Evolutionary conservation across 306 rosid species (phyloP), one percentile per base, ranked within the genome.

Genomic region (Oxytropis ochrocephala): DNA sequence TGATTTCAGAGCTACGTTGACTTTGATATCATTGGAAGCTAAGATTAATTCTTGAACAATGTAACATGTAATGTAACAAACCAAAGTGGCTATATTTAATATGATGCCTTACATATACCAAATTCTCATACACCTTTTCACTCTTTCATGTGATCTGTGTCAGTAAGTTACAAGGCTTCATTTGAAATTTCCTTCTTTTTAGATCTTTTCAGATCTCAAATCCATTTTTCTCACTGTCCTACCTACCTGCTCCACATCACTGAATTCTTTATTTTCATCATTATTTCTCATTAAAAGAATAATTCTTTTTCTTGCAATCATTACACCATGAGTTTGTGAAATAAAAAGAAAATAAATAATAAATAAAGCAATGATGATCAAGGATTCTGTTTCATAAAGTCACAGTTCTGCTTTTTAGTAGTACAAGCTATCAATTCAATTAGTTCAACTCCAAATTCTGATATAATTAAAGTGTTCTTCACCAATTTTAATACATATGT

Each of bases 1-100:
- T 35, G 83, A 75, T 65, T 78, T 86, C 82, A 78, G 85, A 46
- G 69, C 38, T 11, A n/a, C 4, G 61, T 79, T 81, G 91, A 83
- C 88, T 81, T 66, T 44, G 46, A 29, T n/a, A 33, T 33, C 64
- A 19, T 16, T 39, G 61, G 24, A 70, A 81, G 72, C 67, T 33
- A 65, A 33, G 18, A 67, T 30, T 24, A 24, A 24, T 51, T 29
- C 71, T 75, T 4, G 67, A 60, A 54, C 39, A 51, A 49, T 52
- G 80, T 35, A 60, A 35, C 83, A 79, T 72, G 43, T 59, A 81
- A 79, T 70, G 48, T 61, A 16, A 32, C 72, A 30, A 70, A 42
- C 50, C 69, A 16, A 16, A 19, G 74, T 44, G 44, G 64, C 72
- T 50, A 64, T 50, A 64, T 81, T 80, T 85, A 71, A 57, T 74